These are phyloP conservation scores for Penicillium angulare DNA, from an alignment of 495 filamentous ascomycete species.

Conservation along the genomic window DNA sequence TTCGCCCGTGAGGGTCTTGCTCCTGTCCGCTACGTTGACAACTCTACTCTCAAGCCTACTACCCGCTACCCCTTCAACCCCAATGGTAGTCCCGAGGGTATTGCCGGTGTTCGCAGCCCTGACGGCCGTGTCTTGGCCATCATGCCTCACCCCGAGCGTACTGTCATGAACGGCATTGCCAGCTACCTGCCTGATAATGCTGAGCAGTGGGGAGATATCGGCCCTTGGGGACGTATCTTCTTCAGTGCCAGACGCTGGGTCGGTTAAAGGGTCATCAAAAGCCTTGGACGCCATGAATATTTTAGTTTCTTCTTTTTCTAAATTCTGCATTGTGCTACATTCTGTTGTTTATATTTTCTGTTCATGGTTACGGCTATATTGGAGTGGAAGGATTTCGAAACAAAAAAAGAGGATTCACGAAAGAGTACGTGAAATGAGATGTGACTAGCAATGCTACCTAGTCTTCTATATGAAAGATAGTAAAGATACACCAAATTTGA, in stretches of 20 bases:
- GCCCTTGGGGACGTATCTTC: conserved; percentile 83
- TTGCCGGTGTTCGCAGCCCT: conserved; percentile 75
- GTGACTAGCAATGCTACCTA: neutral
- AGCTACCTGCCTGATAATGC: conserved; percentile 69
- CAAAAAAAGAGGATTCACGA: conserved; percentile 19
- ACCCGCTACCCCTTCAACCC: conserved; percentile 89
- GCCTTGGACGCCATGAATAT: neutral
- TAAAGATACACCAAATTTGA: conserved; percentile 16
- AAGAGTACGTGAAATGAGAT: conserved; percentile 8
- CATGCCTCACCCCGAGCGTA: conserved; percentile 96
- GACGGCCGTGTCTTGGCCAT: conserved; percentile 88
- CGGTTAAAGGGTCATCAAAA: conserved; percentile 47
- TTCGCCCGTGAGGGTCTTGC: conserved; percentile 64
- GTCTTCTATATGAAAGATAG: conserved; percentile 7
- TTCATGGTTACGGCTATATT: conserved; percentile 2
- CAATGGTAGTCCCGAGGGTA: conserved; percentile 84
- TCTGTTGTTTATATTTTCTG: conserved; percentile 15
- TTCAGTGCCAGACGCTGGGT: conserved; percentile 83
- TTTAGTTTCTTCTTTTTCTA: conserved; percentile 1
- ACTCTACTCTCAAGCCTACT: conserved; percentile 64
- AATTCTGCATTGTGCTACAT: neutral
- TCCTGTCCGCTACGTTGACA: conserved; percentile 80
- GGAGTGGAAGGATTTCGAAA: conserved; percentile 12
- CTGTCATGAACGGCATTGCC: conserved; percentile 77
- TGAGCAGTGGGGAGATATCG: conserved; percentile 79